Percentiles rank a stretch among this genome's conserved stretches.
Evolutionary conservation across 352 stramenopile genomes (phyloP).

Genomic region (Pythium dissimile): DNA sequence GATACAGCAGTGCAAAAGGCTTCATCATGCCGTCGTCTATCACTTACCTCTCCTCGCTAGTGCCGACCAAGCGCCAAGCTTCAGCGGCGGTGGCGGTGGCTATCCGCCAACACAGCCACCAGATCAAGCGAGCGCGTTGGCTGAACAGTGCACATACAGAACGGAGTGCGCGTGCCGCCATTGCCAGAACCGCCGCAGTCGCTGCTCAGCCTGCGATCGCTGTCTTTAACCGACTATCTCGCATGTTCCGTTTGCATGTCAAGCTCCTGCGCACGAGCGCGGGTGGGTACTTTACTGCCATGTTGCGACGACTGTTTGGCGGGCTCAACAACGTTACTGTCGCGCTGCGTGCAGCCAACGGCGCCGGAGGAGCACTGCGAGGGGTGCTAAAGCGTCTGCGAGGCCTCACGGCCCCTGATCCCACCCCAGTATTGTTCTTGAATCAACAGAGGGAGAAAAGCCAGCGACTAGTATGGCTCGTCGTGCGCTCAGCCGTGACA

Average conservation of each 20-base stretch:
- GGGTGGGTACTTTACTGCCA: background rate
- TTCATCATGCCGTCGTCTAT: slow-evolving; percentile 10
- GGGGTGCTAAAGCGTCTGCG: background rate
- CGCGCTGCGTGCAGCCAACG: background rate
- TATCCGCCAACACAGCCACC: background rate
- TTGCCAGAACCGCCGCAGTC: background rate
- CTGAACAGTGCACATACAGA: background rate
- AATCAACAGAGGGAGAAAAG: too few species aligned
- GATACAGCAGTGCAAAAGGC: background rate
- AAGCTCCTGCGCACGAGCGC: background rate
- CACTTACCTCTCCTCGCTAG: slow-evolving; percentile 8
- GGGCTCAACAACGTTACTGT: background rate
- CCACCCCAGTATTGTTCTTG: too few species aligned
- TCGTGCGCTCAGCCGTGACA: too few species aligned
- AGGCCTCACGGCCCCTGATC: background rate
- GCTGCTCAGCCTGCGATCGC: background rate
- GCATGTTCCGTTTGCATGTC: background rate
- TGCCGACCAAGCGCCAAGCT: background rate
- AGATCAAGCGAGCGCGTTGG: background rate
- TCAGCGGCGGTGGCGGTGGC: background rate
- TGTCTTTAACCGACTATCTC: background rate
- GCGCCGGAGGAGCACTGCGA: background rate
- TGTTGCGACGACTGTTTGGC: background rate
- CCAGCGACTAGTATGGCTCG: too few species aligned
- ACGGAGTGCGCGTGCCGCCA: background rate